phyloP scores from a whole-genome alignment of 768 basidiomycete genomes.

The Lyophyllum shimeji region DNA sequence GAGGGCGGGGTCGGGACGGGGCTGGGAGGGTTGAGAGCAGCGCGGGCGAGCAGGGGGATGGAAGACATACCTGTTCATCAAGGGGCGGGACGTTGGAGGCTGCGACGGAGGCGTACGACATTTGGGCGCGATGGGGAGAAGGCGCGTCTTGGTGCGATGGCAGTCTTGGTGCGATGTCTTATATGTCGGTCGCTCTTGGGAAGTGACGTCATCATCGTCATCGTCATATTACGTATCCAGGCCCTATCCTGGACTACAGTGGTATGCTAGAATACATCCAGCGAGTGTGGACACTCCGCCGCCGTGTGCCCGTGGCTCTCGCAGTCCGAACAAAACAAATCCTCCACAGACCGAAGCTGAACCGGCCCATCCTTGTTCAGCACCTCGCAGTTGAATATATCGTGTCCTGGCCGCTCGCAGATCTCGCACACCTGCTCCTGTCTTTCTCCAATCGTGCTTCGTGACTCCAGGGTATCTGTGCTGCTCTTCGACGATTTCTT shows the following conservation, averaged over 20 bases:
- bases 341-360: constrained; percentile 24
- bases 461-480: constrained; percentile 34
- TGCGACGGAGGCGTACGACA: constrained; percentile 76
- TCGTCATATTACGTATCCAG: constrained; percentile 11
- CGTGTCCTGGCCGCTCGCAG: constrained; percentile 83
- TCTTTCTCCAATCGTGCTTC: constrained; percentile 23
- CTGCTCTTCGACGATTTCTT: constrained; percentile 58
- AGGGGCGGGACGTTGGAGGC: constrained; percentile 54
- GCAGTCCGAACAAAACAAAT: constrained; percentile 79
- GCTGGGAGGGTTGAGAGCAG: constrained; percentile 33
- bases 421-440: constrained; percentile 73
- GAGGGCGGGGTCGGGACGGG: constrained; percentile 64
- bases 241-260: too few relatives aligned
- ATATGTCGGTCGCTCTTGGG: too few relatives aligned
- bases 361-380: constrained; percentile 54
- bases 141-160: too few relatives aligned
- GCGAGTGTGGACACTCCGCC: constrained; percentile 78
- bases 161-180: too few relatives aligned
- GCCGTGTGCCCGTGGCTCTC: constrained; percentile 78
- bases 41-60: neutral
- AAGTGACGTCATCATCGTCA: constrained; percentile 1
- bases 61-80: constrained; percentile 38
- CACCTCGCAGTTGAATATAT: constrained; percentile 81
- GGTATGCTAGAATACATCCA: constrained; percentile 91
- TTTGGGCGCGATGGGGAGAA: constrained; percentile 22